Base-by-base conservation (phyloP, 805 yeast species). In the Tetrapisispora pingtungensis region DNA sequence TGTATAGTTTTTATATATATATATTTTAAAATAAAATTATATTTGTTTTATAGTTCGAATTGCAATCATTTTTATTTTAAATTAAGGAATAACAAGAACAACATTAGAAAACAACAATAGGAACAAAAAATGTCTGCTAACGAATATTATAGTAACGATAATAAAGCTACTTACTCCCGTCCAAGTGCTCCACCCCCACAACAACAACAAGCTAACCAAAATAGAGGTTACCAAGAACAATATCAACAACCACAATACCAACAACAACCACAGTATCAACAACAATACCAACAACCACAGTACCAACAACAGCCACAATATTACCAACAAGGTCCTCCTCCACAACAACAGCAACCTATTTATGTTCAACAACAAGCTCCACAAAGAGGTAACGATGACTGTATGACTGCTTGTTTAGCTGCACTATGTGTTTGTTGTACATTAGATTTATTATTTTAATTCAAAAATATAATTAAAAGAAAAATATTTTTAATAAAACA, bases 371-470 rank as follows among this genome's bases (percentile, higher is more conserved):
- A 72, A 51, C 72, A 60, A 41, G 72, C 70, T 7, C 68, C 61
- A 30, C 51, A 52, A 28, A 55, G 56, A 19, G 66, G 65, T 40
- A 65, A 65, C 43, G 57, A 59, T 10, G 73, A 64, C 47, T 75
- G 80, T 60, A 61, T 73, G 52, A 61, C 72, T 53, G 80, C 73
- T 12, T 75, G 80, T 64, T 56, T 75, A 37, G 78, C 75, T 19
- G 78, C 75, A 20, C 45, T 74, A 57, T 75, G 80, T 70, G 49
- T 75, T 47, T 75, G 81, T 56, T 74, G 77, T 57, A 71, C 80
- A 22, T 52, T 75, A 46, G 79, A 75, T 53, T 70, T 75, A 44
- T 42, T 75, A 15, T 71, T 74, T 50, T 75, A 61, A 57, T 10
- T 12, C 13, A 7, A 22, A 22, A 30, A 6, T 30, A 30, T 14